Conservation (phyloP, 2,329 filamentous ascomycete genomes). For the Aphanoascus verrucosus region DNA sequence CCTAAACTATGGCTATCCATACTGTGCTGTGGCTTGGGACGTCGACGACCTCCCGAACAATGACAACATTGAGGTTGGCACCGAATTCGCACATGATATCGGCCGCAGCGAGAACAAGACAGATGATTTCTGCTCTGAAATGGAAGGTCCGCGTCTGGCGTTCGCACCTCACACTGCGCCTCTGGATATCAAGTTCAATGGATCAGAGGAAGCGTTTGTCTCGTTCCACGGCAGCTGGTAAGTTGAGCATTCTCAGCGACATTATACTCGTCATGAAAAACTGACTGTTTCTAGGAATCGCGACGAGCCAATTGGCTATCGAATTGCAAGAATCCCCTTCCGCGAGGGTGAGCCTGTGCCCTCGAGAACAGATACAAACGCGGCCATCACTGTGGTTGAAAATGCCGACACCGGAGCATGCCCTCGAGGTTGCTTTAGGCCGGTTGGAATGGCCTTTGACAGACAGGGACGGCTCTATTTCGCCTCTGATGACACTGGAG, state of each 20-base stretch:
- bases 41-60: conserved; percentile 39
- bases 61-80: conserved; percentile 36
- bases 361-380: conserved; percentile 31
- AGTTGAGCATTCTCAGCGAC: background rate
- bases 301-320: conserved; percentile 41
- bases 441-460: conserved; percentile 27
- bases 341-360: conserved; percentile 30
- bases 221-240: conserved; percentile 62
- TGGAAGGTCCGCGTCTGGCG: conserved; percentile 43
- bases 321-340: conserved; percentile 40
- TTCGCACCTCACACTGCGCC: conserved; percentile 60
- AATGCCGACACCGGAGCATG: conserved; percentile 24
- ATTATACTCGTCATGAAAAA: background rate
- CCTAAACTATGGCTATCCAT: conserved; percentile 59
- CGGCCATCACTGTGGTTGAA: conserved; percentile 25
- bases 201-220: conserved; percentile 46
- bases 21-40: conserved; percentile 58
- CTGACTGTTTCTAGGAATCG: conserved; percentile 26
- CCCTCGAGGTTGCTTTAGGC: conserved; percentile 25
- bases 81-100: conserved; percentile 39
- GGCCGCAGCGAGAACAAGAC: conserved; percentile 34
- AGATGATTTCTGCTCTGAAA: conserved; percentile 36
- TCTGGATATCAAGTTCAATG: conserved; percentile 55
- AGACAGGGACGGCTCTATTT: conserved; percentile 23
- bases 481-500: conserved; percentile 11